Conservation (phyloP, 495 filamentous ascomycete genomes). For the Penicillium herquei region DNA sequence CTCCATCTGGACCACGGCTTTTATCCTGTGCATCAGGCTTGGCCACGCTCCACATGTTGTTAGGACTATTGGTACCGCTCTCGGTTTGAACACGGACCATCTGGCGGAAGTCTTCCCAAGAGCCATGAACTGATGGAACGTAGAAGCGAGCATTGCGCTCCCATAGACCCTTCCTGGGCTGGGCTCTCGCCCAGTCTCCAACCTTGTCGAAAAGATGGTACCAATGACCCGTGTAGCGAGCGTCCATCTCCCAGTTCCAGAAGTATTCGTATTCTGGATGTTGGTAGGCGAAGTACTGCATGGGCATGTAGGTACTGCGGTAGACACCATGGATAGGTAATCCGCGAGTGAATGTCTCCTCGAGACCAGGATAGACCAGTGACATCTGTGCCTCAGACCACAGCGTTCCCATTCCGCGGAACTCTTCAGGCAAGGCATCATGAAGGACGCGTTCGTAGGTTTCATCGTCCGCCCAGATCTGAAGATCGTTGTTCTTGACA, state of each 20-base stretch:
- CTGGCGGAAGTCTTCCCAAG: constrained; percentile 89
- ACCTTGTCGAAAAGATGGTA: constrained; percentile 83
- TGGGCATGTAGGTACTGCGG: constrained; percentile 85
- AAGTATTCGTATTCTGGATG: constrained; percentile 94
- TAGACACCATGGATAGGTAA: constrained; percentile 89
- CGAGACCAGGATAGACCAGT: constrained; percentile 77
- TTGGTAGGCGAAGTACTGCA: constrained; percentile 85
- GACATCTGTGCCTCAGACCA: constrained; percentile 94
- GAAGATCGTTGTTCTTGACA: constrained; percentile 62
- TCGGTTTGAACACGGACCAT: constrained; percentile 91
- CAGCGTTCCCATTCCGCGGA: constrained; percentile 80
- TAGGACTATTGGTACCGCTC: constrained; percentile 69
- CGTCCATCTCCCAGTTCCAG: constrained; percentile 99
- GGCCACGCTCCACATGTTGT: constrained; percentile 65
- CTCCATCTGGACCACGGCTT: constrained; percentile 22
- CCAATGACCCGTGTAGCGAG: constrained; percentile 94
- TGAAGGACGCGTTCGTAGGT: constrained; percentile 63
- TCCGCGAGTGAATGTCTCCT: constrained; percentile 67
- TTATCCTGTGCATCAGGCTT: constrained; percentile 32
- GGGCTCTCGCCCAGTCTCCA: constrained; percentile 69
- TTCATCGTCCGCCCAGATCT: constrained; percentile 64
- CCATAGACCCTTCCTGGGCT: constrained; percentile 91
- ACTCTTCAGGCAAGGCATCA: constrained; percentile 77
- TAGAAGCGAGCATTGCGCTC: constrained; percentile 92
- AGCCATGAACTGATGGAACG: constrained; percentile 80